phyloP scores from a whole-genome alignment of 495 filamentous ascomycete genomes.

The Clohesyomyces aquaticus region DNA sequence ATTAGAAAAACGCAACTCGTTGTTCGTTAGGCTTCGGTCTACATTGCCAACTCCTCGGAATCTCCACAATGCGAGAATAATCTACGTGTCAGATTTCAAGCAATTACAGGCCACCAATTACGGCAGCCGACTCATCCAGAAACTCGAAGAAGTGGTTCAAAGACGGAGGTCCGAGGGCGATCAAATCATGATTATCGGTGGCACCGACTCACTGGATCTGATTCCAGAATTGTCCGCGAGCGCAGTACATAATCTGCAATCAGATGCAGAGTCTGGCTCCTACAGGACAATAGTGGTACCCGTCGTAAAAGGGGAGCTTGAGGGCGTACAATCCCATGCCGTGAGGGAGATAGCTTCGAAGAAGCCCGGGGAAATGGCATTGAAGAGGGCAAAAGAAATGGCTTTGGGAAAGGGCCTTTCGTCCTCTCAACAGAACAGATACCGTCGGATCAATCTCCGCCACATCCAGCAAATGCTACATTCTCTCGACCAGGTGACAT shows the following conservation, averaged over 20 bases:
- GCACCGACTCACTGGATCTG: constrained; percentile 58
- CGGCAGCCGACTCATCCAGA: constrained; percentile 64
- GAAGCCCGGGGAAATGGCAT: neutral
- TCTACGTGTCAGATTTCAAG: constrained; percentile 80
- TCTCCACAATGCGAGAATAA: constrained; percentile 51
- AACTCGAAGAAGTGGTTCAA: constrained; percentile 71
- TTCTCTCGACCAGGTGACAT: constrained; percentile 44
- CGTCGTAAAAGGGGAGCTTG: neutral
- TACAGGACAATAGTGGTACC: constrained; percentile 60
- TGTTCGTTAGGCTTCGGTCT: constrained; percentile 7
- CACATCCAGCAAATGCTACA: constrained; percentile 70
- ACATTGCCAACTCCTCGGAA: neutral
- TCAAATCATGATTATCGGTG: constrained; percentile 77
- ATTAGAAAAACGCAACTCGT: too few species aligned
- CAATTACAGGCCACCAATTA: constrained; percentile 67
- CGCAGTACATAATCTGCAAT: constrained; percentile 55
- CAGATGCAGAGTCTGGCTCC: constrained; percentile 46
- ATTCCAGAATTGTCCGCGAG: constrained; percentile 54
- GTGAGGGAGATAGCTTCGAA: neutral
- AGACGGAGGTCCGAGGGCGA: constrained; percentile 69
- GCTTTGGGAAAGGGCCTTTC: constrained; percentile 21
- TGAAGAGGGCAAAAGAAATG: constrained; percentile 1
- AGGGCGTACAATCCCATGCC: too few species aligned
- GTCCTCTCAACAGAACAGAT: constrained; percentile 50
- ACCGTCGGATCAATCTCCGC: constrained; percentile 64